These are phyloP conservation scores for Eucalyptus curtisii DNA, from an alignment of 345 rosid species.

Conservation along the genomic window DNA sequence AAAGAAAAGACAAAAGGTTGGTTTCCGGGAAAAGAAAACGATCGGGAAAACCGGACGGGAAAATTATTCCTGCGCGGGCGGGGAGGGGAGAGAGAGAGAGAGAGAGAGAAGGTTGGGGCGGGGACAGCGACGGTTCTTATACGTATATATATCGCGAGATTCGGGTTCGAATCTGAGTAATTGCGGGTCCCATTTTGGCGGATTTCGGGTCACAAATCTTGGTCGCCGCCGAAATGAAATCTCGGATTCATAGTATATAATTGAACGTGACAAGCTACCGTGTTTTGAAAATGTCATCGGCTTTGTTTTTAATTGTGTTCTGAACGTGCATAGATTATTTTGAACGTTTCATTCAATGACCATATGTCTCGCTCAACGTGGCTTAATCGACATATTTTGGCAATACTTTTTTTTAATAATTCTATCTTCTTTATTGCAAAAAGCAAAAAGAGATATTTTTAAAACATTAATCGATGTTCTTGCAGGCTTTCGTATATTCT, in stretches of 20 bases:
- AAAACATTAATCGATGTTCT: too few species aligned
- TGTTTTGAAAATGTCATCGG: not conserved
- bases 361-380: rapidly evolving
- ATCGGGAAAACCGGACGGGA: not conserved
- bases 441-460: rapidly evolving
- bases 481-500: not conserved
- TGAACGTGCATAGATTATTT: not conserved
- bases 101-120: not conserved
- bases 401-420: not conserved
- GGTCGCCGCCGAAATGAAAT: not conserved
- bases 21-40: not conserved
- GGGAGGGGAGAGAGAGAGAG: not conserved
- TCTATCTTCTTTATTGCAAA: not conserved
- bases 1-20: not conserved
- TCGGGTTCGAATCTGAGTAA: not conserved
- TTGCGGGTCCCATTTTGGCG: not conserved
- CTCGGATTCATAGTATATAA: not conserved
- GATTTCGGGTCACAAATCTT: not conserved
- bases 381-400: rapidly evolving
- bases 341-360: not conserved
- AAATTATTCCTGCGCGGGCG: not conserved
- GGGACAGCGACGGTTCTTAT: not conserved
- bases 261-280: rapidly evolving
- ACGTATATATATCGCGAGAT: not conserved
- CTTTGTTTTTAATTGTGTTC: not conserved